These are phyloP conservation scores for Boletus albobrunnescens DNA, from an alignment of 1,284 basidiomycete genomes.

Conservation along the genomic window DNA sequence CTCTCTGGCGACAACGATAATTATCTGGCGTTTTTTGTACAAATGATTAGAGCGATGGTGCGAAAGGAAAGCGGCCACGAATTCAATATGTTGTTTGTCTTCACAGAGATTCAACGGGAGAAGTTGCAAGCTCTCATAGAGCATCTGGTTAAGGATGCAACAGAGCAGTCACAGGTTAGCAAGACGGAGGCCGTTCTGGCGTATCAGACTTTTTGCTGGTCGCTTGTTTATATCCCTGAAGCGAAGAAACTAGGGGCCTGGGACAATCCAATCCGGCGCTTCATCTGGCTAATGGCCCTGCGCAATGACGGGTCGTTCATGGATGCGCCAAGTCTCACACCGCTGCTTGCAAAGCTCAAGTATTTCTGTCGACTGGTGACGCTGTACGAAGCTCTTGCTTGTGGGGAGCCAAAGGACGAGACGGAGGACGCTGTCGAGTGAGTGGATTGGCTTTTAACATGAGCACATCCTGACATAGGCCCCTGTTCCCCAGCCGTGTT, in stretches of 20 bases:
- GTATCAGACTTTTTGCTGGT: conserved; percentile 13
- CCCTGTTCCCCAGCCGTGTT: neutral
- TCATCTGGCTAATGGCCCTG: conserved; percentile 13
- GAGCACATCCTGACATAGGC: neutral
- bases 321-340: neutral
- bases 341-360: conserved; percentile 6
- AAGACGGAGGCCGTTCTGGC: neutral
- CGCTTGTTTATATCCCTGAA: neutral
- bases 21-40: conserved; percentile 4
- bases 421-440: neutral
- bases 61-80: conserved; percentile 3
- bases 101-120: neutral
- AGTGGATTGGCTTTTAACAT: neutral
- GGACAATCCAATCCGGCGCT: neutral
- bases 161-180: neutral
- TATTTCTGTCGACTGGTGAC: conserved; percentile 6
- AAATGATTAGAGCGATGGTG: conserved; percentile 9
- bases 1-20: neutral
- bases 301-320: conserved; percentile 5
- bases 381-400: conserved; percentile 1
- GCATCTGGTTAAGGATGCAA: neutral
- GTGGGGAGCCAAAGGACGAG: neutral
- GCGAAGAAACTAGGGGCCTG: neutral
- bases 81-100: neutral
- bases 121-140: neutral